These are phyloP conservation scores for Achaetomiella virescens DNA, from an alignment of 495 filamentous ascomycete species.

Conservation along the genomic window DNA sequence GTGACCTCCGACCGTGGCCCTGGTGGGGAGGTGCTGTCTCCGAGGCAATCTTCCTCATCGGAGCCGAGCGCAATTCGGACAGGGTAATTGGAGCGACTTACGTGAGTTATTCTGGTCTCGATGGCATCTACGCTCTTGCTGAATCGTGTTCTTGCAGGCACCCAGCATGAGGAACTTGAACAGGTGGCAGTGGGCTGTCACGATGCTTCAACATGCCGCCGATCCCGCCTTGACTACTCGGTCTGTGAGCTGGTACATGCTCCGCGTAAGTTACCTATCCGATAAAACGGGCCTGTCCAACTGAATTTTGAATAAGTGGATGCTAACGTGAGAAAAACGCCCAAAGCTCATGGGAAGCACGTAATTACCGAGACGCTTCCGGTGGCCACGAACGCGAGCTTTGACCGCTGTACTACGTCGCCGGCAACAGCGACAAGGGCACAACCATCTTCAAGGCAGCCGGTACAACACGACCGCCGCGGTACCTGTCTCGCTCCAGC, in stretches of 20 bases:
- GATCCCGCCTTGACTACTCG: constrained; percentile 45
- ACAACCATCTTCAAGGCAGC: constrained; percentile 54
- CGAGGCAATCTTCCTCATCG: constrained; percentile 63
- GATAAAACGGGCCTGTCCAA: too few relatives aligned
- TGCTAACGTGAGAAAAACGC: background rate
- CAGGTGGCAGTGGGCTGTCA: constrained; percentile 39
- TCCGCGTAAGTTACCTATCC: constrained; percentile 26
- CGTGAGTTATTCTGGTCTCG: constrained; percentile 1
- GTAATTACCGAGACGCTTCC: constrained; percentile 50
- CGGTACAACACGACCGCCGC: constrained; percentile 53
- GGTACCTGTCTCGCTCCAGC: constrained; percentile 48
- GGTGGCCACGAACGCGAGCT: constrained; percentile 31
- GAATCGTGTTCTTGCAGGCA: constrained; percentile 1
- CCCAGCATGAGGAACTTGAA: constrained; percentile 37
- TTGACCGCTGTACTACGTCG: constrained; percentile 56
- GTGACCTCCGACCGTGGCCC: constrained; percentile 30
- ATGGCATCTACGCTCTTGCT: background rate
- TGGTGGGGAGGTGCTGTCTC: constrained; percentile 55
- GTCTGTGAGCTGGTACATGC: background rate
- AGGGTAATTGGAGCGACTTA: constrained; percentile 39
- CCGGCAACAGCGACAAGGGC: constrained; percentile 30
- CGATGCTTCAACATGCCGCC: constrained; percentile 47
- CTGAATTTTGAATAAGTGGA: too few relatives aligned
- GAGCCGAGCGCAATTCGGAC: constrained; percentile 60
- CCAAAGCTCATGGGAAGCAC: constrained; percentile 45